These are phyloP conservation scores for Angomonas deanei DNA, from an alignment of 208 protist species.

Conservation along the genomic window DNA sequence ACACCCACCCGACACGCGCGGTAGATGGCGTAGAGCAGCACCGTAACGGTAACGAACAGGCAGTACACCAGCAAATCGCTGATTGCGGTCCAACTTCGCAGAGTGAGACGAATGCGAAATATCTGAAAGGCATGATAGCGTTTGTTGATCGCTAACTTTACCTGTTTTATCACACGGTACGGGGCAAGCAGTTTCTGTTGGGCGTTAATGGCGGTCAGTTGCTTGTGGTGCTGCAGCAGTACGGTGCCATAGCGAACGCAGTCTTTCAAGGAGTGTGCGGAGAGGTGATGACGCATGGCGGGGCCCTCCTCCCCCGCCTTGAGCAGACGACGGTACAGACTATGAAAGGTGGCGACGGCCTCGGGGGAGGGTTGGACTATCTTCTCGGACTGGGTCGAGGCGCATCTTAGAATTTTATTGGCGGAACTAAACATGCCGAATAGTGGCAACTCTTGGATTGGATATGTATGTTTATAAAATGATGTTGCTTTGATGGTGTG, in stretches of 20 bases:
- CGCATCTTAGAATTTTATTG: no score
- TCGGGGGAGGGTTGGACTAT: background rate
- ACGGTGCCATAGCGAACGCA: slow-evolving; percentile 48
- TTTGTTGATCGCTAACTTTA: slow-evolving; percentile 22
- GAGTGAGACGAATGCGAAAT: slow-evolving; percentile 47
- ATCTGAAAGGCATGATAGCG: slow-evolving; percentile 62
- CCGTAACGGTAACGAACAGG: slow-evolving; percentile 52
- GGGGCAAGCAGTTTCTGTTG: slow-evolving; percentile 15
- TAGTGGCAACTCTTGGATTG: no score
- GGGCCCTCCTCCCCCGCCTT: slow-evolving; percentile 64
- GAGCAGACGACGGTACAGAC: slow-evolving; percentile 65
- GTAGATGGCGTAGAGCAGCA: slow-evolving; percentile 80
- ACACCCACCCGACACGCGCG: slow-evolving; percentile 71
- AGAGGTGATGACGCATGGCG: slow-evolving; percentile 63
- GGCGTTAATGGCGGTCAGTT: slow-evolving; percentile 48
- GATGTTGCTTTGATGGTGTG: no score
- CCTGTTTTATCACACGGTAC: slow-evolving; percentile 26
- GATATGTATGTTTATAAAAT: no score
- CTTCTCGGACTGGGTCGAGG: no score
- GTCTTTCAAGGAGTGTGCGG: slow-evolving; percentile 36
- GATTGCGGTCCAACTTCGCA: slow-evolving; percentile 57
- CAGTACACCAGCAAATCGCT: slow-evolving; percentile 71
- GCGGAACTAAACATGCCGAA: no score
- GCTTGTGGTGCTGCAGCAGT: slow-evolving; percentile 62
- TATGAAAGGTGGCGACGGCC: slow-evolving; percentile 22